Evolutionary conservation across 768 basidiomycete species (phyloP), one percentile per base, ranked within the genome.

Genomic region (Lactifluus volemus): DNA sequence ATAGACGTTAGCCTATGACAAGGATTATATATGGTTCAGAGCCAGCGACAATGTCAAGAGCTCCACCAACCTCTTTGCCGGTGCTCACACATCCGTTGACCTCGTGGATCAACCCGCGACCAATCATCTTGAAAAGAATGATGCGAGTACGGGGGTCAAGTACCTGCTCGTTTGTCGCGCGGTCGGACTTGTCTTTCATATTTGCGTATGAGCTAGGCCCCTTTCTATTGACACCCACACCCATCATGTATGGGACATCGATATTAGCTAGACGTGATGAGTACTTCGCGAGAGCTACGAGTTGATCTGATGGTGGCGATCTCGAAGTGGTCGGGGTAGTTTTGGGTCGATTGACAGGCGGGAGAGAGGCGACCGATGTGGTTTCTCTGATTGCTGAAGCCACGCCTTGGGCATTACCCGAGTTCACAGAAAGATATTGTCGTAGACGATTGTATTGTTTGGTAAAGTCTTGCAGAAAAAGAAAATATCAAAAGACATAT

Each of bases 81-180:
- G 97, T 98, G 68, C 91, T 94, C 47, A 99, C 85, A 73, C 97
- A 98, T 2, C 95, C 93, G 66, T 98, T 96, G 49, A 99, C 85
- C 71, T 92, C 88, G 56, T 88, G 84, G 14, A 99, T 82, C 15
- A 98, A 70, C 0, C 86, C 94, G 54, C 94, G 78, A 4, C 92
- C 90, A 58, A 97, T 90, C 89, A 98, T 93, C 76, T 97, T 97
- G 77, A 93, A 92, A 52, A 99, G 73, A 38, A 98, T 96, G 41
- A 96, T 78, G 52, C 96, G 77, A 9, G 97, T 99, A n/a, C 97
- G 81, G 15, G 92, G 89, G 73, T 99, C 97, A 41, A 99, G 80
- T 2, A 99, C 97, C 69, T 98, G 97, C 72, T 99, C 97, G 49
- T 82, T 92, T 14, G 97, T 99, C 3, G 97, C 97, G 34, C 97